Base-by-base conservation (phyloP, 257 asterid genomes). In the Prunella vulgaris region DNA sequence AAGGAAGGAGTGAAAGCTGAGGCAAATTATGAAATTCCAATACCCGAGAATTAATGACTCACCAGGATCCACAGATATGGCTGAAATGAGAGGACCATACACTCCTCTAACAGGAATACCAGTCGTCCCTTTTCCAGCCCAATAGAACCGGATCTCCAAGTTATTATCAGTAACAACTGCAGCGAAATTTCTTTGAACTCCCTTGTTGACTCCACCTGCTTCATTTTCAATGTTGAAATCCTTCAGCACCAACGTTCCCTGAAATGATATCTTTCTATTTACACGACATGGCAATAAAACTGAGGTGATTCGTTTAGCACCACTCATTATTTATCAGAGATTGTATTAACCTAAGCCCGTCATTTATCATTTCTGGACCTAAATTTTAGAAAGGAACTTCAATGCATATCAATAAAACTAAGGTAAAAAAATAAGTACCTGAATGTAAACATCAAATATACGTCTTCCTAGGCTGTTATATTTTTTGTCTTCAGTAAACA, bases 71-170 rank as follows among this genome's bases (percentile, higher is more conserved):
- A 88, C 96, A 42, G 98, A 85, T 75, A 90, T 90, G 60, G 97
- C 98, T 32, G 98, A 92, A 74, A 92, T 79, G 17, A 92, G 90
- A 81, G 97, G 95, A 21, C 98, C 98, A 48, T 92, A 90, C 38
- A 86, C 88, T 57, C 97, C 97, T 80, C 84, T 81, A 38, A 0
- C 7, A 18, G 97, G 96, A 70, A 92, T 76, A 32, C 74, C 86
- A 62, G 3, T 77, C 30, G 98, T 90, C 75, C 98, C 98, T 78
- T 86, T 89, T 54, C 98, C 98, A 54, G 96, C 96, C 98, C 98
- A 92, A 24, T 77, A 84, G 69, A 92, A 75, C 51, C 92, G 88
- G 61, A 92, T 86, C 60, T 90, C 91, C 75, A 90, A 76, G 0
- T 86, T 80, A 27, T 30, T 79, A 73, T 85, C 88, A 18, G 63